Conservation (phyloP, 1,139 yeast species). For the Casaregolazyma suthepensis region DNA sequence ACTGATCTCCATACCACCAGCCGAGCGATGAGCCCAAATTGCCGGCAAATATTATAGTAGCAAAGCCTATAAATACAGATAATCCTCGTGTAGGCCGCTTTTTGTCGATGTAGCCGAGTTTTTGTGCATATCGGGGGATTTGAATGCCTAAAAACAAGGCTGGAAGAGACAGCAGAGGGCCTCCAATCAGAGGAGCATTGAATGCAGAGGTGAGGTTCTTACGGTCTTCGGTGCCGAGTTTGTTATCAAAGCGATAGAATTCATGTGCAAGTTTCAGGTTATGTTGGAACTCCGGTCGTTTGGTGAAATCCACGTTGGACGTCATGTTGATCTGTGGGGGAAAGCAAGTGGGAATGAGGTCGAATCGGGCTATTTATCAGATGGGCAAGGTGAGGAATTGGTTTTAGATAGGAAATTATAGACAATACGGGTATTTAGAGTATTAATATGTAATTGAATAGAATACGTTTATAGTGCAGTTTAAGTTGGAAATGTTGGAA, state of each 20-base stretch:
- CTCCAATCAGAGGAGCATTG: slow-evolving; percentile 15
- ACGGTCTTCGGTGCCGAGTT: slow-evolving; percentile 16
- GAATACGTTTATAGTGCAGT: neutral
- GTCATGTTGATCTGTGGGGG: neutral
- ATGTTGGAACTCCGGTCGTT: slow-evolving; percentile 9
- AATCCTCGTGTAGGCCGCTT: slow-evolving; percentile 17
- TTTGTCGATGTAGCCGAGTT: slow-evolving; percentile 13
- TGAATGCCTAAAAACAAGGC: slow-evolving; percentile 19
- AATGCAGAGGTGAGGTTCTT: slow-evolving; percentile 16
- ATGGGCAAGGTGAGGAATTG: neutral
- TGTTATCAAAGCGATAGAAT: slow-evolving; percentile 18
- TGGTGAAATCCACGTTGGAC: neutral
- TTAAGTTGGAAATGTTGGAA: neutral
- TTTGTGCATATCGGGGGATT: slow-evolving; percentile 17
- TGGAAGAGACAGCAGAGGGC: slow-evolving; percentile 20
- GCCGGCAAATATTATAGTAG: slow-evolving; percentile 20
- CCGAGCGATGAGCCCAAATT: slow-evolving; percentile 17
- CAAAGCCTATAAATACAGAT: slow-evolving; percentile 18
- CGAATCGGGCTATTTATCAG: too few species aligned
- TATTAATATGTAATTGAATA: too few species aligned
- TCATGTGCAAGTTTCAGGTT: slow-evolving; percentile 13
- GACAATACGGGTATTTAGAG: neutral
- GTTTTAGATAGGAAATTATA: neutral
- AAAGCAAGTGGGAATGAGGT: neutral
- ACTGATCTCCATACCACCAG: slow-evolving; percentile 13